phyloP scores from a whole-genome alignment of 2,329 filamentous ascomycete species.

The Colletotrichum salicis region DNA sequence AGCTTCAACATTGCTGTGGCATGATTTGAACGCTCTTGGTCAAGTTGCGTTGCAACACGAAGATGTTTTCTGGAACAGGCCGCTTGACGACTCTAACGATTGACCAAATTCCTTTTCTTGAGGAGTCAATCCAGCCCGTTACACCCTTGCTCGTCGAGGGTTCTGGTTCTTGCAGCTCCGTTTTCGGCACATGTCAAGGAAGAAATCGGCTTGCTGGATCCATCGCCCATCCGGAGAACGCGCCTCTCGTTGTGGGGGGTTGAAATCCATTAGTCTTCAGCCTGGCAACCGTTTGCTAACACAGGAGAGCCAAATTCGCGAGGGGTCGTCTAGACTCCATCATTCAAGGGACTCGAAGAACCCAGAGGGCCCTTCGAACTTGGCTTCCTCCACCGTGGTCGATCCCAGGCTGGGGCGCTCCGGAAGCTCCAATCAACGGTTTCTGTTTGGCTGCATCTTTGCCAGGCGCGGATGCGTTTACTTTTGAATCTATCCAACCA shows the following conservation, averaged over 20 bases:
- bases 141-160: not conserved
- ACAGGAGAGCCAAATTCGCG: slow-evolving; percentile 10
- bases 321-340: slow-evolving; percentile 10
- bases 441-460: not conserved
- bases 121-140: not conserved
- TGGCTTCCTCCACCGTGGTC: slow-evolving; percentile 24
- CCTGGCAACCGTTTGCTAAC: slow-evolving; percentile 28
- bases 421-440: slow-evolving; percentile 20
- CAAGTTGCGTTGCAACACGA: not conserved
- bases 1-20: not conserved
- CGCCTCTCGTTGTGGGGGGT: slow-evolving; percentile 18
- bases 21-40: not conserved
- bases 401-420: slow-evolving; percentile 22
- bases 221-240: slow-evolving; percentile 27
- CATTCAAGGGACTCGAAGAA: slow-evolving; percentile 4
- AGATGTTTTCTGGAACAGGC: not conserved
- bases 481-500: not conserved
- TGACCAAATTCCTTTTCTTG: not conserved
- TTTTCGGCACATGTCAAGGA: slow-evolving; percentile 32
- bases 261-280: slow-evolving; percentile 23
- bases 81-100: not conserved
- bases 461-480: not conserved
- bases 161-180: slow-evolving; percentile 22
- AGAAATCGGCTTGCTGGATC: slow-evolving; percentile 19
- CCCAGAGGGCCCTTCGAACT: slow-evolving; percentile 12